Conservation (phyloP, 2,329 filamentous ascomycete genomes). For the Teratosphaeria epicoccoides region DNA sequence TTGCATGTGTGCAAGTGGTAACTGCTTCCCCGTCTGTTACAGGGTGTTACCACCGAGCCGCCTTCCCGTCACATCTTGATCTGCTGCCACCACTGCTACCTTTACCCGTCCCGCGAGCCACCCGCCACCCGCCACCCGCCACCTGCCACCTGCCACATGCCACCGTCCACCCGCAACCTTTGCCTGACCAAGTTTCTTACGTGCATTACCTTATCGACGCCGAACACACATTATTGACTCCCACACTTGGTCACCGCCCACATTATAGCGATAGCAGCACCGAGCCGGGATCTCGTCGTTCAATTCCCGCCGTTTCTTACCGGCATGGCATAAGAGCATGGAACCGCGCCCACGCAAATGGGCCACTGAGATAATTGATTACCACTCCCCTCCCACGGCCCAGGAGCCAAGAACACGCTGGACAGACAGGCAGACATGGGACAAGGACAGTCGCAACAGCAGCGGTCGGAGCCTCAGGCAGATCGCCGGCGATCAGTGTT, state of each 20-base stretch:
- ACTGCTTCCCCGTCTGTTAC: too few relatives aligned
- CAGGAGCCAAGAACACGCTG: background rate
- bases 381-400: background rate
- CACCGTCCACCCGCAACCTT: too few relatives aligned
- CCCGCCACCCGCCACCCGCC: too few relatives aligned
- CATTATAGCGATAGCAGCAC: too few relatives aligned
- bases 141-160: too few relatives aligned
- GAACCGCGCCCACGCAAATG: background rate
- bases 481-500: conserved; percentile 5
- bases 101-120: background rate
- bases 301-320: background rate
- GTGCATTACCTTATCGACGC: background rate
- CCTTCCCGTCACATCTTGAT: too few relatives aligned
- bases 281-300: background rate
- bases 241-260: too few relatives aligned
- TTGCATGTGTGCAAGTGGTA: too few relatives aligned
- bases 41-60: too few relatives aligned
- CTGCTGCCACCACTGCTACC: background rate
- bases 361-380: background rate
- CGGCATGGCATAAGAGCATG: conserved; percentile 1
- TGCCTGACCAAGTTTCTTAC: background rate
- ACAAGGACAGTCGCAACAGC: conserved; percentile 19
- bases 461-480: conserved; percentile 2
- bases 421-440: conserved; percentile 17
- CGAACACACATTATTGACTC: background rate